Percentiles rank a stretch among this genome's conserved stretches.
phyloP scores from a whole-genome alignment of 345 rosid genomes.

The Eucalyptus erythrocorys region DNA sequence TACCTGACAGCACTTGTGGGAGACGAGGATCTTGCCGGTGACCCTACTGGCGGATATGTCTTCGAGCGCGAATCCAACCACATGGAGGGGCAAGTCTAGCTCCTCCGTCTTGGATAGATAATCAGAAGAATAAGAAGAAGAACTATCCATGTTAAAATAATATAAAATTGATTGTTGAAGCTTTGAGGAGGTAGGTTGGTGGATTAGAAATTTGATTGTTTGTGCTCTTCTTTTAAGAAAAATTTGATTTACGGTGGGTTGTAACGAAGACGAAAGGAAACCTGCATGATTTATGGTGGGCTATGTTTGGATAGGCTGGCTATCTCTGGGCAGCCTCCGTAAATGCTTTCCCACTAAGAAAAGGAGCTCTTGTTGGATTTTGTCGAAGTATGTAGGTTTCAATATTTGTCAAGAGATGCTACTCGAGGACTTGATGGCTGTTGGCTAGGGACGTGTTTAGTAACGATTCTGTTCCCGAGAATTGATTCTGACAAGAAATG shows the following conservation, averaged over 20 bases:
- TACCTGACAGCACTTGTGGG: conserved; percentile 57
- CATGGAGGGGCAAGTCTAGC: conserved; percentile 33
- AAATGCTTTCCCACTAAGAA: not conserved
- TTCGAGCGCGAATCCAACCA: conserved; percentile 45
- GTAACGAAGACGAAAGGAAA: not conserved
- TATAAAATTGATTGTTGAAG: not conserved
- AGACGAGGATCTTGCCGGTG: conserved; percentile 52
- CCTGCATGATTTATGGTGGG: not conserved
- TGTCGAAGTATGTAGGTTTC: not conserved
- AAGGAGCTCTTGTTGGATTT: not conserved
- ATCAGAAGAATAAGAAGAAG: not conserved
- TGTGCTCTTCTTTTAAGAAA: not conserved
- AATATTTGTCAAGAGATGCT: not conserved
- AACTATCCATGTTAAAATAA: not conserved
- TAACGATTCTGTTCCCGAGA: too few relatives aligned
- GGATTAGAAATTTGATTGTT: not conserved
- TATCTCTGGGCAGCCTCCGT: not conserved
- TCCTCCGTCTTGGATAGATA: conserved; percentile 1
- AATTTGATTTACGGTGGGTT: not conserved
- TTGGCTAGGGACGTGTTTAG: too few relatives aligned
- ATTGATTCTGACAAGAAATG: too few relatives aligned
- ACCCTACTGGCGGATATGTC: conserved; percentile 44
- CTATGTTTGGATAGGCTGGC: fast-evolving
- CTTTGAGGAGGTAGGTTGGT: not conserved
- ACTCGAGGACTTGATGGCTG: not conserved